Conservation (phyloP, 2,329 filamentous ascomycete species). For the Byssochlamys sp. region DNA sequence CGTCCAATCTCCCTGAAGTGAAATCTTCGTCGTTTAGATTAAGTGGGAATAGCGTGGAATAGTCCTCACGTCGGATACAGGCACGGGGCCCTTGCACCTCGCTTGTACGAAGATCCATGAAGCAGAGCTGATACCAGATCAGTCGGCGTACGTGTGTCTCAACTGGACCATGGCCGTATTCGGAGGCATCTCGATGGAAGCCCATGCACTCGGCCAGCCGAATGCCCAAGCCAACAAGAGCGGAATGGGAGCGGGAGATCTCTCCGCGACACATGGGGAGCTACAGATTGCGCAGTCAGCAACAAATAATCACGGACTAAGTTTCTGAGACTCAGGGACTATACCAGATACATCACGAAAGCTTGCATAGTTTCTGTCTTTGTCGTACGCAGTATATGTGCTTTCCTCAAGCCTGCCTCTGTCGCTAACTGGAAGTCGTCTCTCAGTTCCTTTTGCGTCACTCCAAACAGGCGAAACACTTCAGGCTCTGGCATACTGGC, state of each 20-base stretch:
- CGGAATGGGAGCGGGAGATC: slow-evolving; percentile 63
- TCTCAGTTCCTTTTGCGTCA: slow-evolving; percentile 49
- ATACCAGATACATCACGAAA: slow-evolving; percentile 65
- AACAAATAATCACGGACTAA: not conserved
- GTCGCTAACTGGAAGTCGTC: slow-evolving; percentile 56
- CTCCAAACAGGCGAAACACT: slow-evolving; percentile 45
- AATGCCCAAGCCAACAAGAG: slow-evolving; percentile 61
- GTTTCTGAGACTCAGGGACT: not conserved
- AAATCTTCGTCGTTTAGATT: slow-evolving; percentile 61
- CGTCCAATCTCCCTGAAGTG: slow-evolving; percentile 33
- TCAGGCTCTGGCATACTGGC: slow-evolving; percentile 54
- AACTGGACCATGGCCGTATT: slow-evolving; percentile 55
- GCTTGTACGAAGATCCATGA: slow-evolving; percentile 64
- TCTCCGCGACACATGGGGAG: slow-evolving; percentile 63
- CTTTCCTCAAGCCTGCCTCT: slow-evolving; percentile 57
- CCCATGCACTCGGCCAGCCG: slow-evolving; percentile 70
- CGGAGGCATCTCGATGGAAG: slow-evolving; percentile 59
- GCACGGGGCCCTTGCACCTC: slow-evolving; percentile 65
- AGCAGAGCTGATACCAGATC: slow-evolving; percentile 69
- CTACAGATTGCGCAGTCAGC: slow-evolving; percentile 24
- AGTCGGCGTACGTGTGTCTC: slow-evolving; percentile 63
- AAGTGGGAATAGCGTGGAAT: slow-evolving; percentile 61
- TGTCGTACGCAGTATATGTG: slow-evolving; percentile 62
- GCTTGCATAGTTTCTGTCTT: slow-evolving; percentile 67
- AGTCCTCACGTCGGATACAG: slow-evolving; percentile 63